These are phyloP conservation scores for Diaporthe australafricana DNA, from an alignment of 2,329 filamentous ascomycete genomes.

Conservation along the genomic window DNA sequence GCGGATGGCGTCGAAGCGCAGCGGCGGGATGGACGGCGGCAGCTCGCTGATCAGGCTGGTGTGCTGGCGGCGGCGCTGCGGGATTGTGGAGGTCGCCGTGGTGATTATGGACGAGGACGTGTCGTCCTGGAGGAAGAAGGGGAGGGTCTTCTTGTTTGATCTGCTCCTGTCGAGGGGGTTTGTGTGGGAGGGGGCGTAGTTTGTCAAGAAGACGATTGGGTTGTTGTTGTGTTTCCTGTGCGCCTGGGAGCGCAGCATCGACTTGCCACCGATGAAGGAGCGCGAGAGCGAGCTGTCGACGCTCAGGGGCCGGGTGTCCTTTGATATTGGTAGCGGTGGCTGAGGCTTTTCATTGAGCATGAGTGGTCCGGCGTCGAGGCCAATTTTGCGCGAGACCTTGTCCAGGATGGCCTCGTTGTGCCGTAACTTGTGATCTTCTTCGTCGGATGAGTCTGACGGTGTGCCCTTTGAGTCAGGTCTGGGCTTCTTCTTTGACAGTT, in stretches of 20 bases:
- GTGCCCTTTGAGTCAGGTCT: neutral
- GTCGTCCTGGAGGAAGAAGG: neutral
- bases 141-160: neutral
- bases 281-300: neutral
- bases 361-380: neutral
- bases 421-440: neutral
- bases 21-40: neutral
- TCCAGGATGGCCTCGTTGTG: slow-evolving; percentile 3
- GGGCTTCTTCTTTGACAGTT: neutral
- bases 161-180: neutral
- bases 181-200: neutral
- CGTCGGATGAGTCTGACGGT: neutral
- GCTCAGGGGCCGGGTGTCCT: neutral
- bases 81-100: neutral
- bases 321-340: neutral
- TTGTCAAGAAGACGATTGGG: neutral
- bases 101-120: slow-evolving; percentile 9
- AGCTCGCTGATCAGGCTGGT: slow-evolving; percentile 16
- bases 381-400: slow-evolving; percentile 8
- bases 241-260: neutral
- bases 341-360: neutral
- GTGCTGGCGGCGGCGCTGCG: neutral
- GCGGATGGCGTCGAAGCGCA: slow-evolving; percentile 13
- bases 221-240: slow-evolving; percentile 3
- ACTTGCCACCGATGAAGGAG: neutral